Conservation (phyloP, 2,329 filamentous ascomycete species). For the Diaporthe amygdali region DNA sequence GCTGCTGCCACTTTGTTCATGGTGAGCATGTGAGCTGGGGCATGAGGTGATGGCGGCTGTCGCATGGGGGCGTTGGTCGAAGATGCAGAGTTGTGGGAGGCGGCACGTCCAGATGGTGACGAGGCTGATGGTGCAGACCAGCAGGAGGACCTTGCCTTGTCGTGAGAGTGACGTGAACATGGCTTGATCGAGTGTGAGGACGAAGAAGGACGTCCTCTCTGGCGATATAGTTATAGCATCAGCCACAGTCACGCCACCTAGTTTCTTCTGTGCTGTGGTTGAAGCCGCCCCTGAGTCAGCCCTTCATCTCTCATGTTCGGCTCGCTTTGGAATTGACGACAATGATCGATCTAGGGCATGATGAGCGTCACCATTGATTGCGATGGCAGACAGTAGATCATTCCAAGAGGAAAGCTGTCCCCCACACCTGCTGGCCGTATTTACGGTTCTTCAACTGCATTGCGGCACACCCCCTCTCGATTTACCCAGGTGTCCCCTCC, state of each 20-base stretch:
- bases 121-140: constrained; percentile 30
- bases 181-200: background rate
- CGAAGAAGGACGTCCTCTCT: background rate
- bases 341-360: background rate
- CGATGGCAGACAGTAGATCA: background rate
- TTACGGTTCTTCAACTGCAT: background rate
- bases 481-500: background rate
- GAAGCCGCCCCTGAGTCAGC: background rate
- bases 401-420: background rate
- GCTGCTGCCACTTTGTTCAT: background rate
- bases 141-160: constrained; percentile 27
- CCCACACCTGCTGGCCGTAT: background rate
- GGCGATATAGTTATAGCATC: background rate
- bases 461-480: background rate
- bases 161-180: constrained; percentile 24
- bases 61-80: constrained; percentile 21
- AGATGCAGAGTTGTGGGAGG: constrained; percentile 31
- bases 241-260: background rate
- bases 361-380: background rate
- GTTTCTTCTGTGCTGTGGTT: background rate
- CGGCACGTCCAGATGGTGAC: constrained; percentile 32
- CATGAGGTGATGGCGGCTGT: background rate
- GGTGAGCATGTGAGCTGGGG: background rate
- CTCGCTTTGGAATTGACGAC: background rate
- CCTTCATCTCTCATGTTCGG: background rate